Evolutionary conservation across 179 eudicot species (phyloP), one percentile per base, ranked within the genome.

Genomic region (Silene vulgaris): DNA sequence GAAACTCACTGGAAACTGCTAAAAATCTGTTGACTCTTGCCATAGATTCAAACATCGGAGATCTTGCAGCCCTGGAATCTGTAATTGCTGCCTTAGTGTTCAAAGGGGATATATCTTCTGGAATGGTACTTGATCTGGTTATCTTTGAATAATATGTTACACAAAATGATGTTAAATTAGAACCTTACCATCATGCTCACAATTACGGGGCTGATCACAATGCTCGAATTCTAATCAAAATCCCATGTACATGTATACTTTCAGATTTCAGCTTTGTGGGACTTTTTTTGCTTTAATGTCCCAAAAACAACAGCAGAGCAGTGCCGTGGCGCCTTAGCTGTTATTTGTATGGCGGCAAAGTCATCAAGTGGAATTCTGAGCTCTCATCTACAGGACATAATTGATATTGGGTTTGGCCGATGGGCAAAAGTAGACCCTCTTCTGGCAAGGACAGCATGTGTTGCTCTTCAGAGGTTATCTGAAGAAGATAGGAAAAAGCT

Each of bases 391-490:
- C 97, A 88, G 79, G 98, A 94, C 84, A 94, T 91, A 30, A 79
- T 94, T 78, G 98, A 94, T 78, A 94, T 94, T 74, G 98, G 98
- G 62, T 91, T 94, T 85, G 98, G 98, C 73, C 87, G 96, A 48
- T 94, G 98, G 98, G 96, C 98, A n/a, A 94, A 94, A 84, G 86
- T 89, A 65, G 98, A 94, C 72, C 97, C 98, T 82, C 83, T 94
- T 82, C 96, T 94, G 73, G 98, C 98, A 65, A 89, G 98, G 81
- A 91, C 91, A 80, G 96, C 97, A 43, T 94, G 98, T 78, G 69
- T 84, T 80, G 92, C 92, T 77, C 89, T 94, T 57, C 96, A 91
- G 81, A 90, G 96, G 83, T 79, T 94, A 74, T 85, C 98, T 66
- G 91, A 85, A 78, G 97, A 92, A 66, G 98, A 94, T 81, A 90